Percentiles rank a stretch among this genome's conserved stretches.
Evolutionary conservation across 345 rosid species (phyloP).

Genomic region (Dipteronia sinensis): DNA sequence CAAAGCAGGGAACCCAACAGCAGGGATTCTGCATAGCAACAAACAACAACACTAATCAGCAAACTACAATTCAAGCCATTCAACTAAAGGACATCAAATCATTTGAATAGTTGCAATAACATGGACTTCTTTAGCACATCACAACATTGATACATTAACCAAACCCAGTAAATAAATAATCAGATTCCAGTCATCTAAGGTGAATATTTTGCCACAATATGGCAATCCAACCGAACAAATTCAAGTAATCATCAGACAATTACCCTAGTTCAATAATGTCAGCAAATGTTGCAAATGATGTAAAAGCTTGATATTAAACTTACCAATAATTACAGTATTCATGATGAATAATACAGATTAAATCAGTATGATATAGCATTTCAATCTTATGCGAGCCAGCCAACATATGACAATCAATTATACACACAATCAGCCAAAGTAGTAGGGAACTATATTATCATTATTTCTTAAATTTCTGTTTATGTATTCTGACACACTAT

Average conservation of each 20-base stretch:
- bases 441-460: background rate
- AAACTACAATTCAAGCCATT: constrained; percentile 5
- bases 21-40: constrained; percentile 87
- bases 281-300: background rate
- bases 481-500: background rate
- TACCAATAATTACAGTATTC: background rate
- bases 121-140: background rate
- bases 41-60: constrained; percentile 4
- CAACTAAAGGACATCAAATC: background rate
- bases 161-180: background rate
- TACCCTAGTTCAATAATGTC: background rate
- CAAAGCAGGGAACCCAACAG: constrained; percentile 99
- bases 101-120: background rate
- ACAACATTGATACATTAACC: background rate
- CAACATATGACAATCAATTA: no score
- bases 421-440: no score
- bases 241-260: background rate
- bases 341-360: no score
- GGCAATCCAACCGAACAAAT: background rate
- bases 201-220: background rate
- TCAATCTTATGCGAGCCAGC: background rate
- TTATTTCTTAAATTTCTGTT: background rate
- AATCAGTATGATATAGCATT: background rate
- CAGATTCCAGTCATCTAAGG: background rate
- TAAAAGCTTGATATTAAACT: background rate